Conservation (phyloP, 495 filamentous ascomycete genomes). For the Peziza echinospora region DNA sequence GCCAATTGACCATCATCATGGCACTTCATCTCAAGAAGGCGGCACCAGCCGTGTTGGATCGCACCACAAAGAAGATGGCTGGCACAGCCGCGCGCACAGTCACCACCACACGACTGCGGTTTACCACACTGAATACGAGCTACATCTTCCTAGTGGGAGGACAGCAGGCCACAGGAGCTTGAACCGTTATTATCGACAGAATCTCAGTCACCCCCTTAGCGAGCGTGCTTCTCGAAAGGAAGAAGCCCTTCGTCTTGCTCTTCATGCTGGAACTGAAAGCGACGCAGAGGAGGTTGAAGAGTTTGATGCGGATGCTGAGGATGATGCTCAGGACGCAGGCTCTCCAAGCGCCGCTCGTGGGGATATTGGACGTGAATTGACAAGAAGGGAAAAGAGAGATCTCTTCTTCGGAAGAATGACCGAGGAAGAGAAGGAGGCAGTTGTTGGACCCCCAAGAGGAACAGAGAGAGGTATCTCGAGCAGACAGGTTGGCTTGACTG, state of each 20-base stretch:
- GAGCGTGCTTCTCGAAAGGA: neutral
- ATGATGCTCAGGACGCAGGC: neutral
- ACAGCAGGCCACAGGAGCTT: slow-evolving; percentile 81
- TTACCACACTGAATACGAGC: slow-evolving; percentile 75
- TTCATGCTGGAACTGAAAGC: neutral
- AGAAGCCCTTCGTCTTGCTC: neutral
- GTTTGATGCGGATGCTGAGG: neutral
- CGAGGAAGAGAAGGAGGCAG: slow-evolving; percentile 19
- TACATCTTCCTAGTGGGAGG: slow-evolving; percentile 78
- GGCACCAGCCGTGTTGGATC: slow-evolving; percentile 28
- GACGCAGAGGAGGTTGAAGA: neutral
- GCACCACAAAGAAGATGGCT: slow-evolving; percentile 48
- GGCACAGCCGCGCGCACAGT: slow-evolving; percentile 39
- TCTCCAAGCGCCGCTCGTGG: neutral
- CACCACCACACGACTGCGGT: slow-evolving; percentile 37
- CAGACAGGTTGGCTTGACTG: slow-evolving; percentile 49
- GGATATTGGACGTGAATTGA: neutral
- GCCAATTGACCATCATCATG: slow-evolving; percentile 43
- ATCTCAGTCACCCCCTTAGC: slow-evolving; percentile 27
- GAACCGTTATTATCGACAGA: slow-evolving; percentile 74
- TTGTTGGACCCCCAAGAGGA: slow-evolving; percentile 26
- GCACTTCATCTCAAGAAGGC: slow-evolving; percentile 28
- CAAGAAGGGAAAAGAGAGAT: neutral
- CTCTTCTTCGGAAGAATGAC: neutral
- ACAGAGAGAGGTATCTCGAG: slow-evolving; percentile 45